Conservation (phyloP, 257 asterid genomes). For the Solanum boliviense region DNA sequence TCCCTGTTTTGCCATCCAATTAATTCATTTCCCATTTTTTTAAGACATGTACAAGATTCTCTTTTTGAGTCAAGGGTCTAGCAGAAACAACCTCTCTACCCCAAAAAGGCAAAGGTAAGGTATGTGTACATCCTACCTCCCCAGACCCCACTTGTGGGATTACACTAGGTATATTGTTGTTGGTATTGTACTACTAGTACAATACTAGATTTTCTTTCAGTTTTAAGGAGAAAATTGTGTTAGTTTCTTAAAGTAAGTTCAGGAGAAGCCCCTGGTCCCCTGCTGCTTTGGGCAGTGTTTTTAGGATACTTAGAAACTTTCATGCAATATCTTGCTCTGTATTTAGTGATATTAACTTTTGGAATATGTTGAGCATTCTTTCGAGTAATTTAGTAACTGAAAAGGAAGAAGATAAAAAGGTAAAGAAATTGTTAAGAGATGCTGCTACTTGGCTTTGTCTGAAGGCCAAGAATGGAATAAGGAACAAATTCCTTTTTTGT, state of each 20-base stretch:
- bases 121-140: not conserved
- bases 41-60: not conserved
- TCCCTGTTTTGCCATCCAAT: not conserved
- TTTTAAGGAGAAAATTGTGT: not conserved
- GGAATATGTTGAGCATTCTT: not conserved
- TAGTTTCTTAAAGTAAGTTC: not conserved
- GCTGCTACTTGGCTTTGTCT: constrained; percentile 43
- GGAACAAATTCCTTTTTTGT: constrained; percentile 53
- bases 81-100: not conserved
- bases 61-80: not conserved
- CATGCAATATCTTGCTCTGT: not conserved
- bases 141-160: not conserved
- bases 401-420: not conserved
- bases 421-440: constrained; percentile 17
- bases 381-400: not conserved
- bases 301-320: not conserved
- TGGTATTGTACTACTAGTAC: not conserved
- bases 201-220: not conserved
- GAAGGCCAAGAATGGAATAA: constrained; percentile 55
- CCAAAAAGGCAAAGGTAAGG: not conserved
- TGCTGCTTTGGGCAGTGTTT: not conserved
- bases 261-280: not conserved
- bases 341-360: not conserved
- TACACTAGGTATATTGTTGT: not conserved
- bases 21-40: not conserved